Conservation (phyloP, 2,329 filamentous ascomycete genomes). For the Tolypocladium tundrense region DNA sequence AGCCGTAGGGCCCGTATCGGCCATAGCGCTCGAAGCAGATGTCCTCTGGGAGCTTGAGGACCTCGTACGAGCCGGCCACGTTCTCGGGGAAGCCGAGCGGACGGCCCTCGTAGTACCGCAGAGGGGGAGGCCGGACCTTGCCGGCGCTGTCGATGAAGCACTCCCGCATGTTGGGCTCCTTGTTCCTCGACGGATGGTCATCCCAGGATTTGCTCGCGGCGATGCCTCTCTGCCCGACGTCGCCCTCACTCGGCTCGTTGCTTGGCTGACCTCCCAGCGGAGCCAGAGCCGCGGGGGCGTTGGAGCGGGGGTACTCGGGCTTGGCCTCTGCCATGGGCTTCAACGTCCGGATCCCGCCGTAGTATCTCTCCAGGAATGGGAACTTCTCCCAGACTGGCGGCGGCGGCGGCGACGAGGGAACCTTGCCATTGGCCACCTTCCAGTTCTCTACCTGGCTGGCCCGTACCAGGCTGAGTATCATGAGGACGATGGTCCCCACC, state of each 20-base stretch:
- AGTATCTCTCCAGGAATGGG: slow-evolving; percentile 76
- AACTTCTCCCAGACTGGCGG: slow-evolving; percentile 77
- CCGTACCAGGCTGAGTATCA: slow-evolving; percentile 66
- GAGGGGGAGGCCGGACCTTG: slow-evolving; percentile 54
- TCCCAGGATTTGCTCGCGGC: slow-evolving; percentile 23
- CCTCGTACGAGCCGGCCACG: slow-evolving; percentile 75
- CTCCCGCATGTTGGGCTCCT: slow-evolving; percentile 46
- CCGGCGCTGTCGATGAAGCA: slow-evolving; percentile 68
- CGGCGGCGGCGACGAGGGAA: slow-evolving; percentile 37
- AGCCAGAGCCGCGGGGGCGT: slow-evolving; percentile 34
- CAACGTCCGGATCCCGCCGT: slow-evolving; percentile 72
- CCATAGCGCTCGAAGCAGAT: slow-evolving; percentile 92
- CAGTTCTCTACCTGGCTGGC: slow-evolving; percentile 63
- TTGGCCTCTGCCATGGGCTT: slow-evolving; percentile 54
- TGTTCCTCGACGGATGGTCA: slow-evolving; percentile 23
- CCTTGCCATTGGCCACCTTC: slow-evolving; percentile 43
- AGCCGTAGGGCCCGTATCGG: slow-evolving; percentile 77
- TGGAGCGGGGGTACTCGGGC: slow-evolving; percentile 69
- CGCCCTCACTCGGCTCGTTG: slow-evolving; percentile 3
- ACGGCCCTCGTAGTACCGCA: slow-evolving; percentile 68
- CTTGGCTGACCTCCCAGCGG: slow-evolving; percentile 5
- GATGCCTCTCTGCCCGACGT: slow-evolving; percentile 9
- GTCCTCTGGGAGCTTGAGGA: slow-evolving; percentile 69
- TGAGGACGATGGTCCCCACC: slow-evolving; percentile 58
- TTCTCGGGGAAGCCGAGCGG: slow-evolving; percentile 77